Percentiles rank a stretch among this genome's conserved stretches.
These are phyloP conservation scores for Salvia miltiorrhiza DNA, from an alignment of 257 asterid species.

Conservation along the genomic window DNA sequence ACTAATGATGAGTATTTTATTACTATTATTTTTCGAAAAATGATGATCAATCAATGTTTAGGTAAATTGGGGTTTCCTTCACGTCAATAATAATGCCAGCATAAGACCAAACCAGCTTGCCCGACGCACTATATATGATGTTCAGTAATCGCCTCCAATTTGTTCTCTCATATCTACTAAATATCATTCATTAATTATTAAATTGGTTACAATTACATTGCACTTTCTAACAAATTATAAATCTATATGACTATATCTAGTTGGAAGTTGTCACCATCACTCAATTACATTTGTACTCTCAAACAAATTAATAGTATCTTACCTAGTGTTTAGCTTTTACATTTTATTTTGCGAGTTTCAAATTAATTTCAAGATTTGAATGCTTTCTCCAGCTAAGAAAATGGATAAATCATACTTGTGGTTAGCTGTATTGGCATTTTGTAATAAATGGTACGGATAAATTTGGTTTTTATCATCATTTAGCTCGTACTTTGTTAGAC, in stretches of 20 bases:
- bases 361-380: background rate
- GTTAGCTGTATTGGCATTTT: too few relatives aligned
- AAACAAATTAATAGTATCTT: background rate
- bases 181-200: background rate
- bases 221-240: background rate
- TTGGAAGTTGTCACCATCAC: background rate
- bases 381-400: background rate
- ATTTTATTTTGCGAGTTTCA: too few relatives aligned
- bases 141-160: background rate
- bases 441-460: too few relatives aligned
- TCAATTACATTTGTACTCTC: background rate
- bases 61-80: background rate
- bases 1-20: too few relatives aligned
- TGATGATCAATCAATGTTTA: background rate
- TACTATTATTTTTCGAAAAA: too few relatives aligned
- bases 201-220: background rate
- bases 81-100: background rate
- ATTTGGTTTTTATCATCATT: too few relatives aligned
- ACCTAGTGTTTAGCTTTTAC: too few relatives aligned
- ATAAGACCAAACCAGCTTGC: background rate
- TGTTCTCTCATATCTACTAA: background rate
- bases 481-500: too few relatives aligned
- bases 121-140: slow-evolving; percentile 12
- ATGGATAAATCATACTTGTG: too few relatives aligned
- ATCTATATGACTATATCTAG: background rate